A percentile compares a stretch with the other conserved stretches of the same genome.
These are phyloP conservation scores for Chenopodium suecicum DNA, from an alignment of 148 eudicot genomes.

Conservation along the genomic window DNA sequence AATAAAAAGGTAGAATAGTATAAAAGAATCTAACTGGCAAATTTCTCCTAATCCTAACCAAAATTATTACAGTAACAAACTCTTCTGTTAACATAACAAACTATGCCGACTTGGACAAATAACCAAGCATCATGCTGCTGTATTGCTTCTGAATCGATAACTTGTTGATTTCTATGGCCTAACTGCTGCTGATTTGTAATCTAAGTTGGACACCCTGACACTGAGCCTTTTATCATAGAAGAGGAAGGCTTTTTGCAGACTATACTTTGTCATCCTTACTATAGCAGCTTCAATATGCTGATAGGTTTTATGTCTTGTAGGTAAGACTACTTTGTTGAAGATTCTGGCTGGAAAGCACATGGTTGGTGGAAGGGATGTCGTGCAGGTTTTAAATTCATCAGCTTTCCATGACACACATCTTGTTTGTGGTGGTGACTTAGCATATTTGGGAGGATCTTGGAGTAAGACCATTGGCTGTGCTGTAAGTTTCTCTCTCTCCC, in stretches of 20 bases:
- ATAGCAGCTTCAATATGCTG: not conserved
- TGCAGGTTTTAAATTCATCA: slow-evolving; percentile 75
- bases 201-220: not conserved
- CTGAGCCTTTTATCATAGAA: not conserved
- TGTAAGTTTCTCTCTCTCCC: slow-evolving; percentile 45
- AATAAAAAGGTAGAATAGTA: not conserved
- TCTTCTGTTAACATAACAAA: not conserved
- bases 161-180: not conserved
- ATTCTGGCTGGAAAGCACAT: slow-evolving; percentile 96
- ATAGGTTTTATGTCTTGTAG: slow-evolving; percentile 33
- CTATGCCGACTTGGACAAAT: not conserved
- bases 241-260: not conserved
- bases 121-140: not conserved
- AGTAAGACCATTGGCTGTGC: slow-evolving; percentile 78
- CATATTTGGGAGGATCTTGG: slow-evolving; percentile 95
- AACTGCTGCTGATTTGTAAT: not conserved
- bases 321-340: slow-evolving; percentile 91
- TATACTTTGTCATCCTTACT: not conserved
- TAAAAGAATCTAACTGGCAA: not conserved
- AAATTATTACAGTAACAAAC: not conserved
- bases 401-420: slow-evolving; percentile 94
- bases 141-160: not conserved
- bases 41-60: not conserved
- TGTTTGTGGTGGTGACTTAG: slow-evolving; percentile 89
- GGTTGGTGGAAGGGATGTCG: slow-evolving; percentile 98